These are phyloP conservation scores for Podospora conica DNA, from an alignment of 495 filamentous ascomycete species.

Conservation along the genomic window DNA sequence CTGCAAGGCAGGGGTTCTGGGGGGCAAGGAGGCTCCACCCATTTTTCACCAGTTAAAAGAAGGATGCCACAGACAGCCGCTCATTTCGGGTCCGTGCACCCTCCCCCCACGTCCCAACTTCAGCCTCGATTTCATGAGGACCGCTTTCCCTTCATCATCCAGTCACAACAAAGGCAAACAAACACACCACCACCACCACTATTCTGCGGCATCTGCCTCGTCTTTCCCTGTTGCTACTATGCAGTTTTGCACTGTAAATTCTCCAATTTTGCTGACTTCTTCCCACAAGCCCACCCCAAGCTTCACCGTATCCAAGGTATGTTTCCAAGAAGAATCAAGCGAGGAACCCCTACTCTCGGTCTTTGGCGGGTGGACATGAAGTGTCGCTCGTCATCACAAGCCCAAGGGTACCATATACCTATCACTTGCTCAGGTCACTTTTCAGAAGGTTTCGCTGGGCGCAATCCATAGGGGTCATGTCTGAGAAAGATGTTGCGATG, in stretches of 20 bases:
- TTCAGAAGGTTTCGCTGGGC: neutral
- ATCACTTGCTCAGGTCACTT: neutral
- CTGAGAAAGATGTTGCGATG: neutral
- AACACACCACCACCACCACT: neutral
- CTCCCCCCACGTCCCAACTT: neutral
- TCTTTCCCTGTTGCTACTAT: neutral
- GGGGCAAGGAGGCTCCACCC: conserved; percentile 9
- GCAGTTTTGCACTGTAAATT: neutral
- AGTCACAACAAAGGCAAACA: neutral
- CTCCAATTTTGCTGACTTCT: neutral
- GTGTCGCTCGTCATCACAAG: too few species aligned
- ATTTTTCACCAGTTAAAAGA: conserved; percentile 6
- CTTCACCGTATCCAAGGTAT: too few species aligned
- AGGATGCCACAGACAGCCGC: conserved; percentile 4
- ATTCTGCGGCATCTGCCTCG: neutral
- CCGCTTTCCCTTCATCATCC: neutral
- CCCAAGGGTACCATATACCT: too few species aligned
- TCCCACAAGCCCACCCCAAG: neutral
- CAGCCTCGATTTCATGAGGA: neutral
- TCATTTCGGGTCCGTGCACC: conserved; percentile 4
- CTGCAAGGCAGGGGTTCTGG: conserved; percentile 8
- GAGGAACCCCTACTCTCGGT: neutral
- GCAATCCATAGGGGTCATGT: too few species aligned
- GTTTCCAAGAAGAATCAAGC: too few species aligned
- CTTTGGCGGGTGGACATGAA: too few species aligned